Percentiles rank a stretch among this genome's conserved stretches.
These are phyloP conservation scores for Raphidocelis subcapitata DNA, from an alignment of 139 green algal genomes.

Conservation along the genomic window DNA sequence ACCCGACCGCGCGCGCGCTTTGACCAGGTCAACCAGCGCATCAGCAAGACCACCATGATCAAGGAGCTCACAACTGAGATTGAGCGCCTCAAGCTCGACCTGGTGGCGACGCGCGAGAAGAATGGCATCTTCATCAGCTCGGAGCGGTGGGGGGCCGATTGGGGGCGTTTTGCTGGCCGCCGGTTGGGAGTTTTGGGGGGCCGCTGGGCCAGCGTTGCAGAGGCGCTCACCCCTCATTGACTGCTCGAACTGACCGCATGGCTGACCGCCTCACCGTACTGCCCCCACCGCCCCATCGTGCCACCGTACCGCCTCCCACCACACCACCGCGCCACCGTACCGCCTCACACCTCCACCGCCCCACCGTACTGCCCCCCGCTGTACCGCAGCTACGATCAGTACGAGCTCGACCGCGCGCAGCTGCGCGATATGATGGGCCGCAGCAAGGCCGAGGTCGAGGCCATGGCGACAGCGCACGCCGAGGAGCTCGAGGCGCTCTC, in stretches of 20 bases:
- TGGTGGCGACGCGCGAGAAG: constrained; percentile 86
- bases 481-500: constrained; percentile 27
- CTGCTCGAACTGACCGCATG: no score
- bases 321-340: no score
- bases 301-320: no score
- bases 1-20: no score
- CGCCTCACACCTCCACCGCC: no score
- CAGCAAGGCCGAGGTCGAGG: constrained; percentile 36
- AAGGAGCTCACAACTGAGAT: constrained; percentile 95
- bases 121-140: constrained; percentile 84
- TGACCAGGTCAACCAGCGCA: constrained; percentile 86
- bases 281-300: no score
- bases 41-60: constrained; percentile 91
- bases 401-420: constrained; percentile 72
- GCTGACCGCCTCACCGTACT: no score
- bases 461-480: constrained; percentile 28
- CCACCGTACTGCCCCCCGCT: no score
- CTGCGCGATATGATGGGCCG: constrained; percentile 45
- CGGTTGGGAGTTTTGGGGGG: not conserved
- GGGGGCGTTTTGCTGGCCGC: not conserved
- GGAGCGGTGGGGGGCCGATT: constrained; percentile 40
- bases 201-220: not conserved
- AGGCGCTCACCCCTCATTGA: not conserved
- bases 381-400: constrained; percentile 41
- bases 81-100: constrained; percentile 86